Evolutionary conservation across 305 asterid genomes (phyloP).

Genomic region (Ruellia speciosa): DNA sequence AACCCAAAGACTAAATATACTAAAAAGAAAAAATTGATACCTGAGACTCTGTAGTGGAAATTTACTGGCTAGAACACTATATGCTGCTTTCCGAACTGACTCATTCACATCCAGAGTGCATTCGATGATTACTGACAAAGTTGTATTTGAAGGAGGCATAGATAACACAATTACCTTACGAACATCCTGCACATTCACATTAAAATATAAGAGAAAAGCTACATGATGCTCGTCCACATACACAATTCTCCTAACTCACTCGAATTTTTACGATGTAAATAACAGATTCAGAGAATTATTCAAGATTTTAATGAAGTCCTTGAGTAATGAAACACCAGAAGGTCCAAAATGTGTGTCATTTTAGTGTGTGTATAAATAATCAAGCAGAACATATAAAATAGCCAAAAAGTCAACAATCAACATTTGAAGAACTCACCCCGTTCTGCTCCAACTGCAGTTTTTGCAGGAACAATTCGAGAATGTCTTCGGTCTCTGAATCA

Average conservation of each 20-base stretch:
- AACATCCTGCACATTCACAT: constrained; percentile 54
- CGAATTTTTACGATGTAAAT: not conserved
- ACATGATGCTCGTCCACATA: constrained; percentile 3
- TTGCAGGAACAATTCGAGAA: constrained; percentile 71
- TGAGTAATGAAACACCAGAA: constrained; percentile 9
- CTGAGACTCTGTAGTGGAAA: constrained; percentile 89
- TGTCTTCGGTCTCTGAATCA: constrained; percentile 68
- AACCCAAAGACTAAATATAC: constrained; percentile 16
- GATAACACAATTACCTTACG: constrained; percentile 75
- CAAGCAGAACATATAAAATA: constrained; percentile 1
- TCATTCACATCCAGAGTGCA: constrained; percentile 85
- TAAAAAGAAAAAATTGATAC: constrained; percentile 29
- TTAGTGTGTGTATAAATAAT: constrained; percentile 8
- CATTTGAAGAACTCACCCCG: constrained; percentile 38
- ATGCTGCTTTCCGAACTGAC: constrained; percentile 81
- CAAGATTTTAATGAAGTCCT: not conserved
- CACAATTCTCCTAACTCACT: not conserved
- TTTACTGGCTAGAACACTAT: constrained; percentile 66
- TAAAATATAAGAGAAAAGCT: not conserved
- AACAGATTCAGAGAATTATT: not conserved
- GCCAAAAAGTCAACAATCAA: constrained; percentile 7
- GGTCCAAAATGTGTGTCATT: not conserved
- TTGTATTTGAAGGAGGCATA: constrained; percentile 72
- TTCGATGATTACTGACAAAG: constrained; percentile 58
- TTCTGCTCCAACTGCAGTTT: constrained; percentile 70